phyloP scores from a whole-genome alignment of 2,329 filamentous ascomycete species.

The Aulographum hederae region DNA sequence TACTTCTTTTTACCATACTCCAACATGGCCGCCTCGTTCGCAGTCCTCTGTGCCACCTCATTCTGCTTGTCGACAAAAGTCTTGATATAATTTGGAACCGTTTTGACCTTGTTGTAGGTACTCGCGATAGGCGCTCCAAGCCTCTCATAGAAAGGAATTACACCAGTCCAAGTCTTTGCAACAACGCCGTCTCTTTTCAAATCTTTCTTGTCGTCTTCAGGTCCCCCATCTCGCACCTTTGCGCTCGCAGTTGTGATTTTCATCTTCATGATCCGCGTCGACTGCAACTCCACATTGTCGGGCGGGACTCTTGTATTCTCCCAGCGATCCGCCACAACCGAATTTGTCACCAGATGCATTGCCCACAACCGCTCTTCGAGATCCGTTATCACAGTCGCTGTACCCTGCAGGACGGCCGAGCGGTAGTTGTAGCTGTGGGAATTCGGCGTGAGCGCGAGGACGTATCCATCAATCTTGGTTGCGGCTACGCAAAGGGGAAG shows the following conservation, averaged over 20 bases:
- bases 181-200: slow-evolving; percentile 11
- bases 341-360: slow-evolving; percentile 15
- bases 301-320: slow-evolving; percentile 13
- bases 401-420: slow-evolving; percentile 13
- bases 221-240: slow-evolving; percentile 15
- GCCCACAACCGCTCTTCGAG: slow-evolving; percentile 12
- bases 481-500: slow-evolving; percentile 14
- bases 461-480: slow-evolving; percentile 14
- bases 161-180: slow-evolving; percentile 15
- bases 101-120: slow-evolving; percentile 9
- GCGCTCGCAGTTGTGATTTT: slow-evolving; percentile 13
- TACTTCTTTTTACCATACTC: not conserved
- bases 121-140: slow-evolving; percentile 15
- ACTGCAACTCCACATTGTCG: slow-evolving; percentile 11
- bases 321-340: slow-evolving; percentile 15
- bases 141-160: slow-evolving; percentile 15
- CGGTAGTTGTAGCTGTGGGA: slow-evolving; percentile 19
- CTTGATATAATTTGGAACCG: slow-evolving; percentile 4
- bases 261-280: slow-evolving; percentile 13
- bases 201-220: slow-evolving; percentile 16
- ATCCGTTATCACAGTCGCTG: slow-evolving; percentile 11
- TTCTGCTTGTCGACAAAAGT: slow-evolving; percentile 4
- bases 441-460: slow-evolving; percentile 16
- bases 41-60: slow-evolving; percentile 1
- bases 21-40: not conserved